Evolutionary conservation across 495 filamentous ascomycete species (phyloP).

Genomic region (Cercophora newfieldiana): DNA sequence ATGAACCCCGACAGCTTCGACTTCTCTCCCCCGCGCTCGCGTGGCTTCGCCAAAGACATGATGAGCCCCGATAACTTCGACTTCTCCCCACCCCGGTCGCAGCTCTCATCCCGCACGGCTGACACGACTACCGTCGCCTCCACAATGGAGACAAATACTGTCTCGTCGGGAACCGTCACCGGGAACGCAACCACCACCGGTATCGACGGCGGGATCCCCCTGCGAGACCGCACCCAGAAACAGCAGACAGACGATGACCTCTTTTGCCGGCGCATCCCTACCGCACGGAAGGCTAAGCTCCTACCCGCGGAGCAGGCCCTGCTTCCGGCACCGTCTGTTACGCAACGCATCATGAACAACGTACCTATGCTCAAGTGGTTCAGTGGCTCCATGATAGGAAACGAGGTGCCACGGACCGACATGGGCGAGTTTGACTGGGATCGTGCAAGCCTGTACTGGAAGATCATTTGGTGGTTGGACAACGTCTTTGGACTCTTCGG

Average conservation of each 20-base stretch:
- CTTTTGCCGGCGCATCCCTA: constrained; percentile 46
- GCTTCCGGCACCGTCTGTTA: constrained; percentile 58
- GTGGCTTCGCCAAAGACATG: constrained; percentile 1
- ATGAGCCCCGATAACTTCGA: constrained; percentile 21
- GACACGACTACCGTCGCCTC: constrained; percentile 48
- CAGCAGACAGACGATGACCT: constrained; percentile 18
- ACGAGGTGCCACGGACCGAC: constrained; percentile 72
- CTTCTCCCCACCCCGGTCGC: constrained; percentile 37
- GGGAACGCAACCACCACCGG: constrained; percentile 27
- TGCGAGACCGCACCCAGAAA: neutral
- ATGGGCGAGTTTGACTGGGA: constrained; percentile 77
- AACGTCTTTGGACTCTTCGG: constrained; percentile 49
- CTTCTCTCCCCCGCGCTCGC: constrained; percentile 37
- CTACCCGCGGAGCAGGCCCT: constrained; percentile 63
- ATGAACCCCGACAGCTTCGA: constrained; percentile 24
- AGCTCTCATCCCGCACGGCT: constrained; percentile 48
- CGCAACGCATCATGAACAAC: constrained; percentile 59
- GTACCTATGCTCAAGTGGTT: constrained; percentile 70
- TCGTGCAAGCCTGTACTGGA: constrained; percentile 78
- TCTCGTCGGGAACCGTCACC: constrained; percentile 64
- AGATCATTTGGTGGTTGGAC: constrained; percentile 54
- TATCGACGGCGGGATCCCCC: neutral
- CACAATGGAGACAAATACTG: constrained; percentile 41
- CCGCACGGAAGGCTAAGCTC: constrained; percentile 50
- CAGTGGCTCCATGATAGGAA: constrained; percentile 76